Percentiles rank a stretch among this genome's conserved stretches.
Conservation (phyloP, 2,329 filamentous ascomycete genomes). For the Drechslerella dactyloides region DNA sequence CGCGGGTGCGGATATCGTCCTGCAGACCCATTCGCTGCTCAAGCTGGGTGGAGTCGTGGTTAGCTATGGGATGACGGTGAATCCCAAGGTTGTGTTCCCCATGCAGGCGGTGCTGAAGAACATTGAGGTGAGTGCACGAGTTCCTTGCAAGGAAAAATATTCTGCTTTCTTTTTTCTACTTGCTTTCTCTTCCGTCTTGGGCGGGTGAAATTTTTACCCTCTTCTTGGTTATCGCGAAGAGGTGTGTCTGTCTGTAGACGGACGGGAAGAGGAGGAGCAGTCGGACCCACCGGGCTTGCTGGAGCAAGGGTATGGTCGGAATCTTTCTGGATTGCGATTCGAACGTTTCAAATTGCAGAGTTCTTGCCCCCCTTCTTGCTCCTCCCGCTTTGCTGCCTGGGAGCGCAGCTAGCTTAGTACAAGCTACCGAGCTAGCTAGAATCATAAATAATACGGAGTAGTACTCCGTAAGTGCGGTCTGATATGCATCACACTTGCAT, state of each 20-base stretch:
- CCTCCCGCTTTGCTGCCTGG: not conserved
- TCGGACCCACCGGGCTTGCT: not conserved
- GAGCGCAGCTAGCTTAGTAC: too few relatives aligned
- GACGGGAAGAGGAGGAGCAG: conserved; percentile 4
- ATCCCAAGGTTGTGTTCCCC: conserved; percentile 82
- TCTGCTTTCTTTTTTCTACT: conserved; percentile 4
- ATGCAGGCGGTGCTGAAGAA: conserved; percentile 88
- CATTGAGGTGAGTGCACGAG: conserved; percentile 65
- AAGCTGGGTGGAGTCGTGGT: conserved; percentile 79
- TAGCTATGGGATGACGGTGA: conserved; percentile 88
- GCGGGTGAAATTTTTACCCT: not conserved
- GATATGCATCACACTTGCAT: not conserved
- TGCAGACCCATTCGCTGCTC: conserved; percentile 68
- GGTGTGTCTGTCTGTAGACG: not conserved
- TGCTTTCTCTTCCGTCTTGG: conserved; percentile 1
- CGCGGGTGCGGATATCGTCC: conserved; percentile 83
- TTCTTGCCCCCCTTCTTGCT: not conserved
- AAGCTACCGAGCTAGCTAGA: too few relatives aligned
- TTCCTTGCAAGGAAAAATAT: not conserved
- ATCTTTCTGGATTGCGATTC: conserved; percentile 5
- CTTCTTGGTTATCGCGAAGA: not conserved
- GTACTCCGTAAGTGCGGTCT: too few relatives aligned
- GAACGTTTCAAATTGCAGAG: conserved; percentile 3
- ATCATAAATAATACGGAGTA: too few relatives aligned
- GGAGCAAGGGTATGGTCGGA: not conserved